Percentiles rank a stretch among this genome's conserved stretches.
Conservation (phyloP, 2,329 filamentous ascomycete species). For the Grosmannia serpens region DNA sequence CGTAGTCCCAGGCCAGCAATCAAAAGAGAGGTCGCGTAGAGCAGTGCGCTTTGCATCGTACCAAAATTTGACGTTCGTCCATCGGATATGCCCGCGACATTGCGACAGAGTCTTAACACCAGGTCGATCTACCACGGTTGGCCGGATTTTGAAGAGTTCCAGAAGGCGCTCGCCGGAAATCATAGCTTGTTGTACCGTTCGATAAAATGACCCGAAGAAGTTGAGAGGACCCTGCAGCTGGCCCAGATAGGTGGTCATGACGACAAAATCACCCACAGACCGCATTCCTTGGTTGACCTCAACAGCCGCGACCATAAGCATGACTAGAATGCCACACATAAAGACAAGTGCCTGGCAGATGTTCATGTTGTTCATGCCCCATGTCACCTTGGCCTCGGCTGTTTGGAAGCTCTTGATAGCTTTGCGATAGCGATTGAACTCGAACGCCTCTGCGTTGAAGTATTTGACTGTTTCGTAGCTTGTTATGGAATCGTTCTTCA, state of each 20-base stretch:
- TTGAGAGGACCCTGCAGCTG: conserved; percentile 74
- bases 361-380: conserved; percentile 70
- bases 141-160: conserved; percentile 91
- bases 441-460: conserved; percentile 74
- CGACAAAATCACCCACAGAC: conserved; percentile 59
- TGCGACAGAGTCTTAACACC: conserved; percentile 48
- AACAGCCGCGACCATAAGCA: conserved; percentile 63
- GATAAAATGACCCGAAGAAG: conserved; percentile 90
- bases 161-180: conserved; percentile 93
- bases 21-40: conserved; percentile 71
- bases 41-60: conserved; percentile 84
- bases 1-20: conserved; percentile 78
- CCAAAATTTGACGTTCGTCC: conserved; percentile 80
- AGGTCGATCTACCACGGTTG: conserved; percentile 73
- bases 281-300: conserved; percentile 59
- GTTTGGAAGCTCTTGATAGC: conserved; percentile 62
- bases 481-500: conserved; percentile 97
- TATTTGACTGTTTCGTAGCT: conserved; percentile 96
- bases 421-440: conserved; percentile 60
- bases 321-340: conserved; percentile 61
- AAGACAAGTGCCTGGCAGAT: conserved; percentile 72
- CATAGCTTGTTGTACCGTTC: conserved; percentile 91
- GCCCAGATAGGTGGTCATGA: conserved; percentile 63
- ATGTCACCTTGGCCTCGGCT: conserved; percentile 65
- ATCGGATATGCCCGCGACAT: conserved; percentile 74